phyloP scores from a whole-genome alignment of 805 yeast species.

The Wickerhamiella sorbophila region DNA sequence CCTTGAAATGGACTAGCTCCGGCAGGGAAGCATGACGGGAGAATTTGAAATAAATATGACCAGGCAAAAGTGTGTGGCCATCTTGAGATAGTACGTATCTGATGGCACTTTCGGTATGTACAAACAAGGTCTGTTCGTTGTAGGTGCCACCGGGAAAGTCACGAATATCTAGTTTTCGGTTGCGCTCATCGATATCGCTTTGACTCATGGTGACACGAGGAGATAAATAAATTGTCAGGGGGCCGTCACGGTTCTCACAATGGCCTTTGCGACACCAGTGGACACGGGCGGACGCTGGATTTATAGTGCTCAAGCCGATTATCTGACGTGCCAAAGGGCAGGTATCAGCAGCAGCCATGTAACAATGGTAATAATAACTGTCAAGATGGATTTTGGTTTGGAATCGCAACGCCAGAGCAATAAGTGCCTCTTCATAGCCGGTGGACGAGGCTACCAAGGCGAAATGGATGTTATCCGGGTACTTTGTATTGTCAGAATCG shows the following conservation, averaged over 20 bases:
- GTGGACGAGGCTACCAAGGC: conserved; percentile 29
- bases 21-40: conserved; percentile 24
- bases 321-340: conserved; percentile 14
- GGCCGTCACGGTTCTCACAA: conserved; percentile 10
- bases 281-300: conserved; percentile 9
- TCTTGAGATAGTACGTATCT: conserved; percentile 13
- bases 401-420: conserved; percentile 23
- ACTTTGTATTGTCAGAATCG: conserved; percentile 14
- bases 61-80: conserved; percentile 13
- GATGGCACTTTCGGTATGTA: conserved; percentile 4
- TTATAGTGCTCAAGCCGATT: conserved; percentile 11
- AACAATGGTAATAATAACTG: conserved; percentile 17
- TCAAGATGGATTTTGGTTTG: conserved; percentile 24
- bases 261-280: conserved; percentile 17
- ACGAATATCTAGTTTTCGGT: conserved; percentile 2
- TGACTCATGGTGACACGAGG: conserved; percentile 9
- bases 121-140: conserved; percentile 5
- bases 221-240: conserved; percentile 11
- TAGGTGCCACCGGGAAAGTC: conserved; percentile 8
- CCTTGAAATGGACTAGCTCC: conserved; percentile 16
- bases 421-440: conserved; percentile 45
- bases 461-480: conserved; percentile 33
- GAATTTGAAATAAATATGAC: conserved; percentile 18
- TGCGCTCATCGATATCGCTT: conserved; percentile 8
- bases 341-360: conserved; percentile 15